Base-by-base conservation (phyloP, 176 grass and related monocot species). In the Dactylis glomerata region DNA sequence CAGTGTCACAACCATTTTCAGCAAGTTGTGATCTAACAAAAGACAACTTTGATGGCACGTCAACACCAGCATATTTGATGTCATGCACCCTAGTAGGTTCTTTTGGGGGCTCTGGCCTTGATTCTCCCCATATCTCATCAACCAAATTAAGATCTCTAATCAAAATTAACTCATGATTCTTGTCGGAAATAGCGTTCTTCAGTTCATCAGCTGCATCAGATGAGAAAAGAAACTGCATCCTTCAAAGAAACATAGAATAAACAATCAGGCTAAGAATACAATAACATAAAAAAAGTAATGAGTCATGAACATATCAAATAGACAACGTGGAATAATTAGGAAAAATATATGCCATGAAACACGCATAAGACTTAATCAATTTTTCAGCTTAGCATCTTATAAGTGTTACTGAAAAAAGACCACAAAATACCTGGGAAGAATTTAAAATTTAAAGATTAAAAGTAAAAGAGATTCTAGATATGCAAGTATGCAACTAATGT, bases 141-240 rank as follows among this genome's bases (percentile, higher is more conserved):
- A 98, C 81, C 54, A 95, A 89, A 49, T 98, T 98, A 56, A 85
- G 88, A 81, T 88, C 89, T 70, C 78, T 85, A 46, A 95, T 77
- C 45, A 95, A 90, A 93, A 95, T 52, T 58, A 98, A 87, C 46
- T 95, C 82, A 86, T 95, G 91, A 56, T 98, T 95, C 62, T 98
- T 95, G 51, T 90, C 80, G 5, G 81, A 84, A 71, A 98, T 95
- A 86, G 84, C 91, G 68, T 93, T 83, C 63, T 98, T 98, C 77
- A 98, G 22, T 85, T 98, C 96, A 78, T 92, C 87, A 73, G 96
- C 87, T 79, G 96, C 93, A 87, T 90, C 93, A 73, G 89, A 93
- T 75, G 96, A 98, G 85, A 98, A 98, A 81, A 98, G 92, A 81
- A 98, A 98, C 96, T 98, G 96, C 89, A 93, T 88, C 85, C 92